These are phyloP conservation scores for Botryosphaeria dothidea DNA, from an alignment of 2,329 filamentous ascomycete genomes.

Conservation along the genomic window DNA sequence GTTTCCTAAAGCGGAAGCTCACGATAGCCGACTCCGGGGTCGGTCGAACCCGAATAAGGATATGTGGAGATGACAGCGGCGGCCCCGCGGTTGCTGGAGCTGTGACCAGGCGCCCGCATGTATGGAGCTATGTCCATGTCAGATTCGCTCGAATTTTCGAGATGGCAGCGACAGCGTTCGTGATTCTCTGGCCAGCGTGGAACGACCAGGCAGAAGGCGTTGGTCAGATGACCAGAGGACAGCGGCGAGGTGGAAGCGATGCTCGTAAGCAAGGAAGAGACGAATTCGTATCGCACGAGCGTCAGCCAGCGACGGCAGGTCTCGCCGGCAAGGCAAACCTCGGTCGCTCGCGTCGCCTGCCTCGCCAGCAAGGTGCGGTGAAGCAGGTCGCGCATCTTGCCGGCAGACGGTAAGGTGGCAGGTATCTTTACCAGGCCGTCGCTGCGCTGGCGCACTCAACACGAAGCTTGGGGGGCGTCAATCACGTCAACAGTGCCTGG, in stretches of 20 bases:
- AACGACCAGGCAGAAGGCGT: background rate
- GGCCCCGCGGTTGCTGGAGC: background rate
- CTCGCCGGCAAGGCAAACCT: background rate
- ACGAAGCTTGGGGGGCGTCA: background rate
- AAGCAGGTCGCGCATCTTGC: background rate
- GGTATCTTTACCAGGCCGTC: too few relatives aligned
- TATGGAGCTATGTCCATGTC: slow-evolving; percentile 5
- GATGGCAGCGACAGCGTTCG: background rate
- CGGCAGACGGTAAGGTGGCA: background rate
- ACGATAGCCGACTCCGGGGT: slow-evolving; percentile 15
- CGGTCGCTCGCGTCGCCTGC: background rate
- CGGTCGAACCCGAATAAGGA: background rate
- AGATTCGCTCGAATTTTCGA: background rate
- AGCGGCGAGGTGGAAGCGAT: background rate
- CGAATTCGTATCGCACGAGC: slow-evolving; percentile 13
- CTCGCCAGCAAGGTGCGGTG: slow-evolving; percentile 1
- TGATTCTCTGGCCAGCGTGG: background rate
- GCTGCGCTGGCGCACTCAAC: background rate
- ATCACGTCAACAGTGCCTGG: slow-evolving; percentile 11
- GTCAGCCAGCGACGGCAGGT: background rate
- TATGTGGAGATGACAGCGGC: slow-evolving; percentile 11
- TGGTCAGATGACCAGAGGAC: slow-evolving; percentile 1
- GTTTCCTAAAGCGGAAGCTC: slow-evolving; percentile 9
- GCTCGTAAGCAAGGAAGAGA: background rate
- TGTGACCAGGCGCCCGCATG: slow-evolving; percentile 6